phyloP scores from a whole-genome alignment of 305 asterid species.

The Fraxinus sp. region DNA sequence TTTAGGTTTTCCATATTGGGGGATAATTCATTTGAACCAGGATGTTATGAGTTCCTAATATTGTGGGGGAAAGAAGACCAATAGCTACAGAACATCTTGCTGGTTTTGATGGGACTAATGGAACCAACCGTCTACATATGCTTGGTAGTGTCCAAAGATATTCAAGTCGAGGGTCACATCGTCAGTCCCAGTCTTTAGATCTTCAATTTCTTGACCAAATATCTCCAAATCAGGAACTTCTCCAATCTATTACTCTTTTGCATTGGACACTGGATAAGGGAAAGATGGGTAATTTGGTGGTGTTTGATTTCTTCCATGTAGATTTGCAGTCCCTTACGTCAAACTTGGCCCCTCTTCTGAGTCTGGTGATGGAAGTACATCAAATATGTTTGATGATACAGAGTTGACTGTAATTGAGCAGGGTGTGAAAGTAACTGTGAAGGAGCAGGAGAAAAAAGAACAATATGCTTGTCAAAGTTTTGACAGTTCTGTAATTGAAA shows the following conservation, averaged over 20 bases:
- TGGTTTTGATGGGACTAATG: constrained; percentile 28
- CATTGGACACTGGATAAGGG: constrained; percentile 55
- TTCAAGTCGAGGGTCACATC: constrained; percentile 30
- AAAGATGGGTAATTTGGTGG: constrained; percentile 29
- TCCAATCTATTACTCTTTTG: constrained; percentile 42
- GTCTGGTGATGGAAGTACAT: constrained; percentile 30
- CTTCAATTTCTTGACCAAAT: constrained; percentile 37
- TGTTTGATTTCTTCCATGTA: constrained; percentile 29
- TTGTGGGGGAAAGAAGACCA: constrained; percentile 29
- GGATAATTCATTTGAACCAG: constrained; percentile 46
- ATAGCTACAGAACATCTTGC: constrained; percentile 20
- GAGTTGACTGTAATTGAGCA: constrained; percentile 34
- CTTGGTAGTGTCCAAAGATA: constrained; percentile 31
- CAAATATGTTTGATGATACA: constrained; percentile 32
- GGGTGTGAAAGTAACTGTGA: constrained; percentile 43
- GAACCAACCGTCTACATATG: constrained; percentile 24
- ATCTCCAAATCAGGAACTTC: constrained; percentile 36
- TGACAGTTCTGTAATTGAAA: constrained; percentile 45
- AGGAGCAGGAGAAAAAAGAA: constrained; percentile 36
- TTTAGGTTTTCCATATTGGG: constrained; percentile 61
- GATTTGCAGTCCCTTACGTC: constrained; percentile 24
- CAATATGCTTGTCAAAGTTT: constrained; percentile 36
- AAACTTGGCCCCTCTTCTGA: constrained; percentile 27
- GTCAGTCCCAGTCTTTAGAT: constrained; percentile 34
- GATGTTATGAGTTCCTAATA: constrained; percentile 45